These are phyloP conservation scores for Fusarium setosum DNA, from an alignment of 2,329 filamentous ascomycete genomes.

Conservation along the genomic window DNA sequence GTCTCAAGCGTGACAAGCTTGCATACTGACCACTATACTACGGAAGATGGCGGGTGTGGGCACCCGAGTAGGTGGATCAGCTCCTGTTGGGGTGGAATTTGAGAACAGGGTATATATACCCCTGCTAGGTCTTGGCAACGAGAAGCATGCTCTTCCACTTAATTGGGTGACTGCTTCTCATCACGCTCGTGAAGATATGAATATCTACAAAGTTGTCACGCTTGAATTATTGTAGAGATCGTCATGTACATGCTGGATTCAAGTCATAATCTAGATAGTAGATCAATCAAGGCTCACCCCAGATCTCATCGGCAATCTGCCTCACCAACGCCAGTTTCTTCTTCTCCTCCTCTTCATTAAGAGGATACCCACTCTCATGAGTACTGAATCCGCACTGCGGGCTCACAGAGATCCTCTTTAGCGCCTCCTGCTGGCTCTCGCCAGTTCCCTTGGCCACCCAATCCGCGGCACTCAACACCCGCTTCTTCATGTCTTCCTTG, in stretches of 20 bases:
- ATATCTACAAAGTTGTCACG: no score
- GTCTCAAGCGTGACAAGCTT: conserved; percentile 36
- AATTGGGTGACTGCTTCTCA: no score
- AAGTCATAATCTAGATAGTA: not conserved
- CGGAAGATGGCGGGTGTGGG: conserved; percentile 23
- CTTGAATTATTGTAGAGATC: not conserved
- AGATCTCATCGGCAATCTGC: conserved; percentile 78
- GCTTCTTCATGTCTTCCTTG: conserved; percentile 70
- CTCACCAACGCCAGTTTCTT: conserved; percentile 78
- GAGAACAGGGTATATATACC: conserved; percentile 1
- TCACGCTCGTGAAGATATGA: no score
- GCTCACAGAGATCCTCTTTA: conserved; percentile 75
- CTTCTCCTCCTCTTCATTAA: conserved; percentile 77
- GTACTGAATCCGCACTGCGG: conserved; percentile 82
- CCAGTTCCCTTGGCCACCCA: conserved; percentile 76
- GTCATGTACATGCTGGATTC: not conserved
- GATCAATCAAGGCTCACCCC: conserved; percentile 54
- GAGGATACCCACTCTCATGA: conserved; percentile 77
- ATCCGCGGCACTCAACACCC: conserved; percentile 70
- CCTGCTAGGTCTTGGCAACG: not conserved
- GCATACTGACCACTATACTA: conserved; percentile 40
- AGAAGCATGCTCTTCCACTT: no score
- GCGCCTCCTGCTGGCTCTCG: conserved; percentile 72
- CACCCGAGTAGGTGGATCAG: conserved; percentile 31
- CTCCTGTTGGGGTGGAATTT: conserved; percentile 2